Conservation (phyloP, 345 rosid genomes). For the Populus pruinosa region DNA sequence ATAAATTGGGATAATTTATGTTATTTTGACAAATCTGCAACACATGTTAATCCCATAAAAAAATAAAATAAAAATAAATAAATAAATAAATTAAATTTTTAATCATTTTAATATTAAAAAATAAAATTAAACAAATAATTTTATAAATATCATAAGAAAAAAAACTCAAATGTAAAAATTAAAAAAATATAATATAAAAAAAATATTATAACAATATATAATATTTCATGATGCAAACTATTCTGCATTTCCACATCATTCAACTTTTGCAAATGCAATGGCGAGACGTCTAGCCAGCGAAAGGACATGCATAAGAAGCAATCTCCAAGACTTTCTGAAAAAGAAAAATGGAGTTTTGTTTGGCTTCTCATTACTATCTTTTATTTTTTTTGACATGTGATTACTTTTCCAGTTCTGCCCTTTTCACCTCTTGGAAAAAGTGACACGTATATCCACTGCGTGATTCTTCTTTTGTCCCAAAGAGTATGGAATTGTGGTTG, state of each 20-base stretch:
- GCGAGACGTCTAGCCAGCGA: not conserved
- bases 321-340: not conserved
- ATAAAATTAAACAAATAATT: too few relatives aligned
- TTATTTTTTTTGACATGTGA: not conserved
- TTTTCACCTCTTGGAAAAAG: not conserved
- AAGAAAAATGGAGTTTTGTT: not conserved
- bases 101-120: too few relatives aligned
- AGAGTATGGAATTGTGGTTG: not conserved
- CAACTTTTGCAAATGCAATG: not conserved
- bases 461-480: constrained; percentile 14
- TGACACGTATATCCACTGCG: constrained; percentile 9
- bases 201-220: too few relatives aligned
- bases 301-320: not conserved
- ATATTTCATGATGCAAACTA: too few relatives aligned
- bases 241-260: too few relatives aligned
- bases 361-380: not conserved
- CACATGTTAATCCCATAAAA: accelerated
- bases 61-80: too few relatives aligned
- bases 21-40: too few relatives aligned
- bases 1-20: too few relatives aligned
- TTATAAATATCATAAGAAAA: too few relatives aligned
- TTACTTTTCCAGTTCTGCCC: not conserved
- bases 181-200: too few relatives aligned
- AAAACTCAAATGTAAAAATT: too few relatives aligned
- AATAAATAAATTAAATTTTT: too few relatives aligned